These are phyloP conservation scores for Nematocida sp. DNA, from an alignment of 371 early-diverging fungal genomes.

Conservation along the genomic window DNA sequence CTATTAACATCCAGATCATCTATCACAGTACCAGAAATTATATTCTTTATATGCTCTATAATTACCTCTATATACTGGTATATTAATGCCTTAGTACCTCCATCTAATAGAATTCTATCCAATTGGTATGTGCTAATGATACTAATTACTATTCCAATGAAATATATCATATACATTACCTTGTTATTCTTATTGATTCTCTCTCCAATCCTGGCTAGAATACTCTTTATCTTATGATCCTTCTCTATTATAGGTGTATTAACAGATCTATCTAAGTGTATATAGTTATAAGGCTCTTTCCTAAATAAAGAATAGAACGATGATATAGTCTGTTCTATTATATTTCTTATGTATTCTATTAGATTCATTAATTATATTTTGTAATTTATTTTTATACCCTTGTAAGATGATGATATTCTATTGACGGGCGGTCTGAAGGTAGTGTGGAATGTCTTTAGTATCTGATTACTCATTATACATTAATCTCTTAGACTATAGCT, in stretches of 20 bases:
- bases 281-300: too few relatives aligned
- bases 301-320: too few relatives aligned
- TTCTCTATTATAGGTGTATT: too few relatives aligned
- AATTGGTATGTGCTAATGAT: conserved; percentile 5
- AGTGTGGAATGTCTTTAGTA: conserved; percentile 46
- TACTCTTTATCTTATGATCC: too few relatives aligned
- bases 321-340: too few relatives aligned
- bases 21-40: too few relatives aligned
- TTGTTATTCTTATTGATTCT: not conserved
- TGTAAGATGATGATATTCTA: conserved; percentile 45
- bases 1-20: too few relatives aligned
- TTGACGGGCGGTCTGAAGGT: conserved; percentile 56
- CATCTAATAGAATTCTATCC: not conserved
- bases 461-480: conserved; percentile 30
- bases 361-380: not conserved
- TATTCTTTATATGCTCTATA: not conserved
- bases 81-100: not conserved
- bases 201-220: too few relatives aligned
- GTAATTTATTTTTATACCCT: conserved; percentile 1
- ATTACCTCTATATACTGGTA: not conserved
- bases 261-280: too few relatives aligned
- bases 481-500: conserved; percentile 50
- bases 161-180: not conserved
- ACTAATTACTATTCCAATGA: not conserved
- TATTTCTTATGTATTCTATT: too few relatives aligned